These are phyloP conservation scores for Lagenaria siceraria DNA, from an alignment of 306 rosid species.

Conservation along the genomic window DNA sequence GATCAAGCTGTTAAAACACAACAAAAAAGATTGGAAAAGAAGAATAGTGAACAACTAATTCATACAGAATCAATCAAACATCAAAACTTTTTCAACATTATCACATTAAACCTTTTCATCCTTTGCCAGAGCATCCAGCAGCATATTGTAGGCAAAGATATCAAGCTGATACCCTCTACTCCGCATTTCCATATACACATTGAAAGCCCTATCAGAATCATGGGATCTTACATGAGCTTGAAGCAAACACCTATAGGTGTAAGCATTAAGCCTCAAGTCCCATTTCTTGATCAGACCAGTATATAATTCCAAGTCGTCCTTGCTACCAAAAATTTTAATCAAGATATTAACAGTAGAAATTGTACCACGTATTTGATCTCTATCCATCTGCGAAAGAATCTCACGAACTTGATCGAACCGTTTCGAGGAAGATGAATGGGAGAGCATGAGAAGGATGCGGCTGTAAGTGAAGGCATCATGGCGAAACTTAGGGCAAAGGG, in stretches of 20 bases:
- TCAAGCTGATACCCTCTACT: slow-evolving; percentile 49
- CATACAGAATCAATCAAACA: background rate
- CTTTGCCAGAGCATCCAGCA: slow-evolving; percentile 68
- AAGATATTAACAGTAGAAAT: slow-evolving; percentile 79
- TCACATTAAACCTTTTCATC: slow-evolving; percentile 40
- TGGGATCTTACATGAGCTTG: slow-evolving; percentile 66
- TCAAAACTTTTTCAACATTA: background rate
- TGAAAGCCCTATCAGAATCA: slow-evolving; percentile 37
- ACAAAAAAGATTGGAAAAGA: background rate
- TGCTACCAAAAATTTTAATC: slow-evolving; percentile 46
- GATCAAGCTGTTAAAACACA: slow-evolving; percentile 48
- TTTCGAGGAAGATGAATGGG: slow-evolving; percentile 42
- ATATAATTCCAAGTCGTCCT: slow-evolving; percentile 38
- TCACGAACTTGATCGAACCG: slow-evolving; percentile 40
- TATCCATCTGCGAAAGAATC: slow-evolving; percentile 50
- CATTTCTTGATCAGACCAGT: slow-evolving; percentile 58
- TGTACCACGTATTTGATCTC: slow-evolving; percentile 32
- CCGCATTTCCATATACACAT: slow-evolving; percentile 41
- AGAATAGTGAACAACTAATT: background rate
- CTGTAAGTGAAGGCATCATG: slow-evolving; percentile 67
- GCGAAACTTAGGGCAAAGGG: slow-evolving; percentile 44
- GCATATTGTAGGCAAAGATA: slow-evolving; percentile 67
- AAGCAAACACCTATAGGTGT: slow-evolving; percentile 79
- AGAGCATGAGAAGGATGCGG: slow-evolving; percentile 75
- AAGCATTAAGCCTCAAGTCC: slow-evolving; percentile 52